These are phyloP conservation scores for Acrodontium crateriforme DNA, from an alignment of 2,329 filamentous ascomycete species.

Conservation along the genomic window DNA sequence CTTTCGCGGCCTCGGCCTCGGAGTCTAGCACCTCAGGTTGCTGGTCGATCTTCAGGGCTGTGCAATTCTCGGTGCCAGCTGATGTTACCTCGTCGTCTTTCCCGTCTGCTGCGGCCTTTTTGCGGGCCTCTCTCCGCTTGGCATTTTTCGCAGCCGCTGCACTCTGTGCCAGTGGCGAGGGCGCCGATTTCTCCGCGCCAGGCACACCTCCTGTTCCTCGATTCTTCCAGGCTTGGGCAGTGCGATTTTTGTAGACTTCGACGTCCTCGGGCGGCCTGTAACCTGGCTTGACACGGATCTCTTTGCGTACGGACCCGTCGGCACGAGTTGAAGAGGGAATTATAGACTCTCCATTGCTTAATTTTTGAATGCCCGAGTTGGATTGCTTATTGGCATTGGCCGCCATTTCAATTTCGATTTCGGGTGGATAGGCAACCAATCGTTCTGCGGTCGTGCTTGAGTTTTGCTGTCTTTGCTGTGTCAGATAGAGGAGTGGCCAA, in stretches of 20 bases:
- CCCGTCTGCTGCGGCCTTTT: slow-evolving; percentile 41
- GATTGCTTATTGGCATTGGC: too few relatives aligned
- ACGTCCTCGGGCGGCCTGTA: slow-evolving; percentile 93
- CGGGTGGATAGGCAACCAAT: too few relatives aligned
- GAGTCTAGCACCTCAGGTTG: slow-evolving; percentile 43
- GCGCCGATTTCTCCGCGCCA: slow-evolving; percentile 50
- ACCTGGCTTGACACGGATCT: slow-evolving; percentile 85
- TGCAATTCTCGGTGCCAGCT: slow-evolving; percentile 14
- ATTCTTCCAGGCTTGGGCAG: slow-evolving; percentile 71
- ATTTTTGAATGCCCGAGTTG: slow-evolving; percentile 52
- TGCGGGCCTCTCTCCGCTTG: slow-evolving; percentile 57
- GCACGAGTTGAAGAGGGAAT: slow-evolving; percentile 78
- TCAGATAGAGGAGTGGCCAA: too few relatives aligned
- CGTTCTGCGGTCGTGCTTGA: too few relatives aligned
- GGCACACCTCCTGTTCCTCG: slow-evolving; percentile 57
- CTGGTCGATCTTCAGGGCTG: slow-evolving; percentile 8
- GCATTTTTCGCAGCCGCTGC: slow-evolving; percentile 65
- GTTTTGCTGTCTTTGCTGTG: too few relatives aligned
- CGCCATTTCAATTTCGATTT: too few relatives aligned
- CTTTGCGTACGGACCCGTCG: slow-evolving; percentile 82
- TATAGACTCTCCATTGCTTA: slow-evolving; percentile 62
- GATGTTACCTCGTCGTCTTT: slow-evolving; percentile 18
- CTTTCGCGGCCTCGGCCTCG: slow-evolving; percentile 77
- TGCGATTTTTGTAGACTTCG: slow-evolving; percentile 88
- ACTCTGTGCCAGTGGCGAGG: too few relatives aligned